These are phyloP conservation scores for Dichotomocladium elegans DNA, from an alignment of 371 early-diverging fungal genomes.

Conservation along the genomic window DNA sequence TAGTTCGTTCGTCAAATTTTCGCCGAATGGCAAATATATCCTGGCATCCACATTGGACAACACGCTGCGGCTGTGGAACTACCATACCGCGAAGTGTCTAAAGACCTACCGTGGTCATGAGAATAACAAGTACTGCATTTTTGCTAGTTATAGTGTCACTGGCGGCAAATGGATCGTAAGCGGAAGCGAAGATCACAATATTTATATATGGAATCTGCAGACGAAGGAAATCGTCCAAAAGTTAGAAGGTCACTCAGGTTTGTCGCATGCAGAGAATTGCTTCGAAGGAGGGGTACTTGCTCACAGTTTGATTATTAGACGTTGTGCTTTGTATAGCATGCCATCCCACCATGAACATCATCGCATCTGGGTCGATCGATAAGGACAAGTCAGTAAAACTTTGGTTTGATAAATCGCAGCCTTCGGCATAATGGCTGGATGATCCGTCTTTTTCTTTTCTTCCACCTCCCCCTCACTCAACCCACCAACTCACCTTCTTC, in stretches of 20 bases:
- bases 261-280: background rate
- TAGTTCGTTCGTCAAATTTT: slow-evolving; percentile 95
- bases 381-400: slow-evolving; percentile 88
- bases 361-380: slow-evolving; percentile 92
- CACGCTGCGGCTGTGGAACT: slow-evolving; percentile 93
- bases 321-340: slow-evolving; percentile 91
- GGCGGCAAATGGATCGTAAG: slow-evolving; percentile 95
- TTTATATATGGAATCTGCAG: slow-evolving; percentile 97
- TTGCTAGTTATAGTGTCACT: slow-evolving; percentile 90
- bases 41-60: slow-evolving; percentile 91
- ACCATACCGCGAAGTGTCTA: slow-evolving; percentile 87
- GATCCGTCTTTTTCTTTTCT: background rate
- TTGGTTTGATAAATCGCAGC: slow-evolving; percentile 66
- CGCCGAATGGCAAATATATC: slow-evolving; percentile 97
- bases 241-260: slow-evolving; percentile 82
- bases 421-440: slow-evolving; percentile 10
- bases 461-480: no score
- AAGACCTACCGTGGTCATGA: slow-evolving; percentile 92
- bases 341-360: slow-evolving; percentile 92
- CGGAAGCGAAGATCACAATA: slow-evolving; percentile 88
- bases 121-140: slow-evolving; percentile 90
- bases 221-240: slow-evolving; percentile 90
- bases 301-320: slow-evolving; percentile 46
- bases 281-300: background rate
- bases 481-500: no score